Percentiles rank a stretch among this genome's conserved stretches.
These are phyloP conservation scores for Chenopodium berlandieri DNA, from an alignment of 148 eudicot species.

Conservation along the genomic window DNA sequence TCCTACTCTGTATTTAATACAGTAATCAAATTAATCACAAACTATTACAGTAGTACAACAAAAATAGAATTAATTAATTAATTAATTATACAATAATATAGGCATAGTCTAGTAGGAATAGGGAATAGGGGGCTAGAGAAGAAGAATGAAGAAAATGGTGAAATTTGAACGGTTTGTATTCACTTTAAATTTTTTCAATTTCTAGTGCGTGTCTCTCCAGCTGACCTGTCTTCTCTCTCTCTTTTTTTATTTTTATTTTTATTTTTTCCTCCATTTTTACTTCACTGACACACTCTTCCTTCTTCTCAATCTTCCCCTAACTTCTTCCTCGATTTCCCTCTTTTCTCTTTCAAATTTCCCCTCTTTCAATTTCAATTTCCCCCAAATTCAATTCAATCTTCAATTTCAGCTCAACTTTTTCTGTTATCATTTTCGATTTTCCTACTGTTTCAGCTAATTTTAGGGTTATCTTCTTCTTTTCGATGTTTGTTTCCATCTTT, in stretches of 20 bases:
- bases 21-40: too few species aligned
- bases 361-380: neutral
- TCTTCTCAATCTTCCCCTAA: neutral
- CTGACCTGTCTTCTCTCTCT: neutral
- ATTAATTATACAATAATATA: too few species aligned
- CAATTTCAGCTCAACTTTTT: neutral
- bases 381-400: neutral
- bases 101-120: neutral
- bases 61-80: too few species aligned
- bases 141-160: neutral
- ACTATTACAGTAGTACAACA: too few species aligned
- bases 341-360: neutral
- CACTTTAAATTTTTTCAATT: neutral
- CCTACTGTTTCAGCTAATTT: neutral
- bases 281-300: conserved; percentile 5
- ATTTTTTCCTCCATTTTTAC: neutral
- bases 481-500: neutral
- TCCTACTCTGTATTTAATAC: too few species aligned
- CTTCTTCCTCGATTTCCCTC: neutral
- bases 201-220: neutral
- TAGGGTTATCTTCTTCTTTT: neutral
- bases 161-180: neutral
- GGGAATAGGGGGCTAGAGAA: too few species aligned
- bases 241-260: too few species aligned
- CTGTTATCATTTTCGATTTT: neutral